These are phyloP conservation scores for Ochromonas danica DNA, from an alignment of 108 stramenopile species.

Conservation along the genomic window DNA sequence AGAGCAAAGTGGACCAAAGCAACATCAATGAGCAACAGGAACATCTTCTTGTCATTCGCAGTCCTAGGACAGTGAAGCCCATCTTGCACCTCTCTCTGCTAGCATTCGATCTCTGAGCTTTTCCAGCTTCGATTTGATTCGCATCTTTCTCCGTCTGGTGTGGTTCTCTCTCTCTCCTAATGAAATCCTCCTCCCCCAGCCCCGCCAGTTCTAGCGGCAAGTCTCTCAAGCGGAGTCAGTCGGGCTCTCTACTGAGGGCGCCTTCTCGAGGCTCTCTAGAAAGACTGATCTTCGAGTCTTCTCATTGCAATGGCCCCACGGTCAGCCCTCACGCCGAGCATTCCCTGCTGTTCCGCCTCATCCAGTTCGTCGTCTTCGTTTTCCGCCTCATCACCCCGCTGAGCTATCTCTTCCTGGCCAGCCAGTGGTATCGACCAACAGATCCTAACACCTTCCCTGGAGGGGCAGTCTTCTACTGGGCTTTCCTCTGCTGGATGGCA, in stretches of 20 bases:
- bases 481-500: neutral
- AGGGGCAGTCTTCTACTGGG: neutral
- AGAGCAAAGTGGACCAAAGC: too few relatives aligned
- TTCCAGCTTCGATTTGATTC: too few relatives aligned
- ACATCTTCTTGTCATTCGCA: too few relatives aligned
- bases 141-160: too few relatives aligned
- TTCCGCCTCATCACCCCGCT: neutral
- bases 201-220: too few relatives aligned
- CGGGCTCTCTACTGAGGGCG: neutral
- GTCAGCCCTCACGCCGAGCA: neutral
- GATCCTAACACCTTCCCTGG: neutral
- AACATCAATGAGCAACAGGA: too few relatives aligned
- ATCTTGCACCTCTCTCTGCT: too few relatives aligned
- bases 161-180: too few relatives aligned
- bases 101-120: too few relatives aligned
- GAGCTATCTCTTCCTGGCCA: neutral
- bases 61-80: too few relatives aligned
- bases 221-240: too few relatives aligned
- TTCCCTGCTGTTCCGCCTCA: neutral
- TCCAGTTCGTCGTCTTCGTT: neutral
- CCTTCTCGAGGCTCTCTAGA: neutral
- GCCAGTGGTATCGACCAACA: neutral
- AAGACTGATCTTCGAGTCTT: neutral
- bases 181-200: too few relatives aligned
- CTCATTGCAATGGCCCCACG: neutral